phyloP scores from a whole-genome alignment of 108 stramenopile genomes.

The Poteriospumella lacustris region DNA sequence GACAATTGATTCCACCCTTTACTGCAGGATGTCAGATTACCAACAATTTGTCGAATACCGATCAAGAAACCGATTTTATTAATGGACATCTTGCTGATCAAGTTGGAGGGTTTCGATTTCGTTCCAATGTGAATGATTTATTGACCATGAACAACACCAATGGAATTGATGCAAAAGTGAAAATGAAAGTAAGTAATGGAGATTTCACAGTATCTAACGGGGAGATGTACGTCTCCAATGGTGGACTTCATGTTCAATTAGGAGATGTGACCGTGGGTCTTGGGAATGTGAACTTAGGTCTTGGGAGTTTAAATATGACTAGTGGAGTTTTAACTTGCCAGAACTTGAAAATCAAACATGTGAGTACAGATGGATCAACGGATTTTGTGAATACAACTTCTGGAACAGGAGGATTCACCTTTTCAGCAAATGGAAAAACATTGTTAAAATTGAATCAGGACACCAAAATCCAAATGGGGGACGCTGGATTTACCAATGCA shows the following conservation, averaged over 20 bases:
- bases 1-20: conserved; percentile 7
- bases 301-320: conserved; percentile 8
- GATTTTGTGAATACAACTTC: conserved; percentile 8
- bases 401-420: conserved; percentile 6
- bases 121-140: conserved; percentile 8
- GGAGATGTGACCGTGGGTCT: conserved; percentile 6
- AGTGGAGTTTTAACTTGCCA: conserved; percentile 7
- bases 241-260: conserved; percentile 8
- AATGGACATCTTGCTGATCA: conserved; percentile 7
- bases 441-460: conserved; percentile 9
- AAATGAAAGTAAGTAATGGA: conserved; percentile 9
- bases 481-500: conserved; percentile 7
- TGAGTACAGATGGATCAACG: conserved; percentile 7
- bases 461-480: conserved; percentile 6
- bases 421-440: conserved; percentile 8
- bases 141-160: conserved; percentile 7
- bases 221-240: conserved; percentile 6
- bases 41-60: conserved; percentile 7
- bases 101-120: conserved; percentile 7
- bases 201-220: conserved; percentile 7
- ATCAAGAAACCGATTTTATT: conserved; percentile 9
- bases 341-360: conserved; percentile 8
- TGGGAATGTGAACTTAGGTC: conserved; percentile 7
- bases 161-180: conserved; percentile 8
- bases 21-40: conserved; percentile 7